phyloP scores from a whole-genome alignment of 2,329 filamentous ascomycete species.

The Aspergillus piperis region DNA sequence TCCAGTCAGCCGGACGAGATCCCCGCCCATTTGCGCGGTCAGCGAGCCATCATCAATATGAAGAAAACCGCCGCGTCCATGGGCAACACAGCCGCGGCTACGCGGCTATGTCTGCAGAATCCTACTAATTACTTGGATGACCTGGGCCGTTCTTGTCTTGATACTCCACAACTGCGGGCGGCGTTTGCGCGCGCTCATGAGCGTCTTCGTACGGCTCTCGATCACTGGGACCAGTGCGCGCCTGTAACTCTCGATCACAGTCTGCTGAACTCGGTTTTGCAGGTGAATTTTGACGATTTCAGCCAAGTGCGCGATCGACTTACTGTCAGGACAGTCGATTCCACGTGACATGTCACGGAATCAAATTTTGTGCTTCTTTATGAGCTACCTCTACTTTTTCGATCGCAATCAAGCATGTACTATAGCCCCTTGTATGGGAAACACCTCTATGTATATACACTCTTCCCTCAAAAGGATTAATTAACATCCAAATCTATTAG shows the following conservation, averaged over 20 bases:
- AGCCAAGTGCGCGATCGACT: background rate
- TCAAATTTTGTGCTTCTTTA: background rate
- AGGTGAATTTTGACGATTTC: constrained; percentile 34
- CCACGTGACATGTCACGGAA: background rate
- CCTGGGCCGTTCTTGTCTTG: constrained; percentile 52
- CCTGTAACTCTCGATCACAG: constrained; percentile 10
- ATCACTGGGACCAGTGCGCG: constrained; percentile 25
- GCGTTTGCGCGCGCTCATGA: constrained; percentile 41
- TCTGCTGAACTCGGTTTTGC: constrained; percentile 29
- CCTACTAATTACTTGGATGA: constrained; percentile 61
- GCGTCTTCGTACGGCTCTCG: constrained; percentile 26
- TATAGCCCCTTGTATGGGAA: background rate
- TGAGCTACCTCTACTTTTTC: background rate
- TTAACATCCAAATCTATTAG: background rate
- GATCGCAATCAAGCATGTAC: background rate
- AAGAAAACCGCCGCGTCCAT: constrained; percentile 36
- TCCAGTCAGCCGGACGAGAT: constrained; percentile 3
- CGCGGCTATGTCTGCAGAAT: constrained; percentile 59
- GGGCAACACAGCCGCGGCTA: constrained; percentile 27
- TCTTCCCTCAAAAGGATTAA: background rate
- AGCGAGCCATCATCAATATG: constrained; percentile 40
- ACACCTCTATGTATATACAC: background rate
- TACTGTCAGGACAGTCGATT: background rate
- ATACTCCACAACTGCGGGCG: constrained; percentile 53
- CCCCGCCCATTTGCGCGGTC: constrained; percentile 38